Evolutionary conservation across 345 rosid genomes (phyloP).

Genomic region (Noccaea caerulescens): DNA sequence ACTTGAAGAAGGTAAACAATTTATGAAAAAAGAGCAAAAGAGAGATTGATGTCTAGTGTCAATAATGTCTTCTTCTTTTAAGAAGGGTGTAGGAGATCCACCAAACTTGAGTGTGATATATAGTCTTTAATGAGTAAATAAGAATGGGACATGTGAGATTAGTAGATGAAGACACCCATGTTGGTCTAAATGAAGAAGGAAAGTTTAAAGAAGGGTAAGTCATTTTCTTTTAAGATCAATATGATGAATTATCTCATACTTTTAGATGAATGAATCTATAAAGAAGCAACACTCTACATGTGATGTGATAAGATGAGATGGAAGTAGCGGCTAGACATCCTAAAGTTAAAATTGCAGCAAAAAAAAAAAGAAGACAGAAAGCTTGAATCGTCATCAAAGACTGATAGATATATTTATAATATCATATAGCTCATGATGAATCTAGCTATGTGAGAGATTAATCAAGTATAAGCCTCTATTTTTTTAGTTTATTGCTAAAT

Average conservation of each 20-base stretch:
- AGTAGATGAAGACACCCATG: constrained; percentile 37
- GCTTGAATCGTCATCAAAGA: constrained; percentile 1
- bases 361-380: not conserved
- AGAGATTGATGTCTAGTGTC: constrained; percentile 17
- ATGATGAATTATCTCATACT: too few species aligned
- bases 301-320: constrained; percentile 24
- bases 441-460: constrained; percentile 5
- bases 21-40: constrained; percentile 29
- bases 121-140: constrained; percentile 21
- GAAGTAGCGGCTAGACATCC: constrained; percentile 16
- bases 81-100: constrained; percentile 28
- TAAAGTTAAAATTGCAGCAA: not conserved
- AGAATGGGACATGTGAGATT: constrained; percentile 24
- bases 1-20: not conserved
- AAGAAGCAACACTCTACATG: constrained; percentile 25
- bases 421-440: not conserved
- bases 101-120: constrained; percentile 32
- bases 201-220: constrained; percentile 8
- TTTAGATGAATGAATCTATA: not conserved
- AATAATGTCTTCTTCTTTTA: constrained; percentile 21
- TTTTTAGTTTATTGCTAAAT: not conserved
- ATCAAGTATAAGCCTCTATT: not conserved
- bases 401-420: not conserved
- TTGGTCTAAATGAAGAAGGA: constrained; percentile 39
- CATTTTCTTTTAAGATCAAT: not conserved